Conservation (phyloP, 331 rosid species). For the Erythrophleum ivorense region DNA sequence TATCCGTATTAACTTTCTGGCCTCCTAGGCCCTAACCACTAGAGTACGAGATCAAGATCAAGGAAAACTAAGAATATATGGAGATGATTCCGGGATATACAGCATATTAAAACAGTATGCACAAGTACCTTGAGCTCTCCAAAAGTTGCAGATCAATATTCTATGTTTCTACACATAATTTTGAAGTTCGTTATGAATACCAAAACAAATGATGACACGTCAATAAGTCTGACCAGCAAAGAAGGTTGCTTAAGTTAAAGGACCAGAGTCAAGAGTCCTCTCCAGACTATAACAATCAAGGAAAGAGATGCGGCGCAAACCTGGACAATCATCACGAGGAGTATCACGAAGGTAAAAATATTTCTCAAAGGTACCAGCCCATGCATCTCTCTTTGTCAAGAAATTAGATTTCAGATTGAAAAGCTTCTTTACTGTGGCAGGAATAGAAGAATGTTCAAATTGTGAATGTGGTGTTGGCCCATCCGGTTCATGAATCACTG, state of each 20-base stretch:
- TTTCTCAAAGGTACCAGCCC: slow-evolving; percentile 96
- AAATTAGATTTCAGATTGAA: slow-evolving; percentile 93
- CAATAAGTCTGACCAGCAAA: not conserved
- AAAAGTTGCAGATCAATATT: slow-evolving; percentile 19
- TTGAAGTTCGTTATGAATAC: slow-evolving; percentile 1
- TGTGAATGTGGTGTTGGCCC: slow-evolving; percentile 90
- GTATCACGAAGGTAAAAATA: slow-evolving; percentile 69
- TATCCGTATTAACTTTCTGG: not conserved
- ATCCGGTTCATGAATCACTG: slow-evolving; percentile 83
- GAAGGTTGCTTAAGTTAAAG: slow-evolving; percentile 1
- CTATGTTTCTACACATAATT: not conserved
- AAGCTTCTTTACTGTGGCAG: slow-evolving; percentile 92
- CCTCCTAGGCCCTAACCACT: not conserved
- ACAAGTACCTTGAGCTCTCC: not conserved
- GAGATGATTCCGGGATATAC: slow-evolving; percentile 1
- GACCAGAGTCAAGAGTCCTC: slow-evolving; percentile 8
- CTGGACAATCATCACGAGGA: slow-evolving; percentile 97
- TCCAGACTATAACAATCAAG: slow-evolving; percentile 5
- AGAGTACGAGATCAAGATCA: slow-evolving; percentile 9
- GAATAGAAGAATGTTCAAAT: slow-evolving; percentile 86
- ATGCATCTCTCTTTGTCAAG: slow-evolving; percentile 95
- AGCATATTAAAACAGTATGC: slow-evolving; percentile 15
- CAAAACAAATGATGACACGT: not conserved
- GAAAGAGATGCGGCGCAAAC: slow-evolving; percentile 47
- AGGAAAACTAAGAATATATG: not conserved